Evolutionary conservation across 1,284 basidiomycete species (phyloP).

Genomic region (Peniophora sp.): DNA sequence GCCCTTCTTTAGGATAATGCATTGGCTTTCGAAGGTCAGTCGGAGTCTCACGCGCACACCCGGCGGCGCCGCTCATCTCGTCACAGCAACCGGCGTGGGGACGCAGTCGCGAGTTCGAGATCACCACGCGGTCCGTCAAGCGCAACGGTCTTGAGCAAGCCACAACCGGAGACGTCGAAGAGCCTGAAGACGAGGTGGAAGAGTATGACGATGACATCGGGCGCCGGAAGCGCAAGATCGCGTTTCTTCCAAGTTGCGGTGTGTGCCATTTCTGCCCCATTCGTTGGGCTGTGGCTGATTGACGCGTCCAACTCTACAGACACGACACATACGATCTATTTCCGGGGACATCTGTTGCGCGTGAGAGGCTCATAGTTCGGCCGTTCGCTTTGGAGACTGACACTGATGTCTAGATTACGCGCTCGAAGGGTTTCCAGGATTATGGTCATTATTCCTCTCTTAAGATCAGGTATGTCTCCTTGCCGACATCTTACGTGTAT

Average conservation of each 20-base stretch:
- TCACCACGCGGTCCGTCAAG: constrained; percentile 65
- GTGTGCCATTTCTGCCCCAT: constrained; percentile 25
- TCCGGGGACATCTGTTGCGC: constrained; percentile 78
- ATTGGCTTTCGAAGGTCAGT: constrained; percentile 72
- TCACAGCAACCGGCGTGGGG: constrained; percentile 77
- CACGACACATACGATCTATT: constrained; percentile 80
- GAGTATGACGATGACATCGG: constrained; percentile 50
- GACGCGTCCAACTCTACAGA: constrained; percentile 31
- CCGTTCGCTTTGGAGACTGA: constrained; percentile 15
- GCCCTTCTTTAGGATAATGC: constrained; percentile 57
- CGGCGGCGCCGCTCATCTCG: background rate
- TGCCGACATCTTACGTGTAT: constrained; percentile 13
- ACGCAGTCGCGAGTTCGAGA: constrained; percentile 77
- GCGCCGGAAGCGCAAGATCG: constrained; percentile 63
- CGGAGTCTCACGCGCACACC: background rate
- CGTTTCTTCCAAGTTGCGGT: constrained; percentile 73
- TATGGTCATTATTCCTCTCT: constrained; percentile 61
- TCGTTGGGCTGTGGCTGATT: constrained; percentile 6
- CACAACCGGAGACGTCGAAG: constrained; percentile 68
- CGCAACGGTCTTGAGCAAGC: constrained; percentile 55
- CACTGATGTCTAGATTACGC: constrained; percentile 52
- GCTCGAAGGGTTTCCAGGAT: constrained; percentile 67
- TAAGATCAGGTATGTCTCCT: constrained; percentile 60
- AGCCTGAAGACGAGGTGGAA: constrained; percentile 52
- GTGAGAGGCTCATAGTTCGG: constrained; percentile 30